Base-by-base conservation (phyloP, 441 rosid species). In the Pelargonium myrrhifolium region DNA sequence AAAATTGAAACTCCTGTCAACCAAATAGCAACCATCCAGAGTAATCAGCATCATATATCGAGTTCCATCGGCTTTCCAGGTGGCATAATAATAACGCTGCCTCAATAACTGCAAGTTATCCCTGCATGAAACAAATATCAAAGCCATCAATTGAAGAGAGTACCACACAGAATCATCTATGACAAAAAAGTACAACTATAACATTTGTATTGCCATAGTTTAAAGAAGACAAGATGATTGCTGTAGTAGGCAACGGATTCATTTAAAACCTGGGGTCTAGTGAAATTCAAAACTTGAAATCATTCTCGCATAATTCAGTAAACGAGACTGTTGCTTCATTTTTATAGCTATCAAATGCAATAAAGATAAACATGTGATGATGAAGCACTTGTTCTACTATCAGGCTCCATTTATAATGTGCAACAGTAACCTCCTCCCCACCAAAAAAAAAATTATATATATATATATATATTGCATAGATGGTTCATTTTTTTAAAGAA, bases 11-110 rank as follows among this genome's bases (percentile, higher is more conserved):
- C 83, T 85, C 76, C 99, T 82, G 79, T 95, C 99, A 55, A 95
- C 81, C 71, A 95, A 69, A 75, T 89, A 95, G 58, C 99, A 95
- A 10, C 98, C 99, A 80, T 92, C 98, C 37, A 81, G 62, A 68
- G 87, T 92, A 68, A 95, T 85, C 62, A 95, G 82, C 99, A 95
- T 89, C 99, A 95, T 88, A 72, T 95, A 95, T 69, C 99, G 85
- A 6, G 98, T 95, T 75, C 99, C 99, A 79, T 92, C 99, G 67
- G 99, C 99, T 79, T 95, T 95, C 99, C 99, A 95, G 9, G 99
- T 95, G 68, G 99, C 99, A 80, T 89, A 92, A 75, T 95, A 95
- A 78, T 95, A 95, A 1, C 97, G 86, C 77, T 95, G 99, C 79
- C 99, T 89, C 75, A 95, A 76, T 64, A 92, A 83, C 79, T 92